Evolutionary conservation across 345 rosid species (phyloP).

Genomic region (Chamaenerion angustifolium): DNA sequence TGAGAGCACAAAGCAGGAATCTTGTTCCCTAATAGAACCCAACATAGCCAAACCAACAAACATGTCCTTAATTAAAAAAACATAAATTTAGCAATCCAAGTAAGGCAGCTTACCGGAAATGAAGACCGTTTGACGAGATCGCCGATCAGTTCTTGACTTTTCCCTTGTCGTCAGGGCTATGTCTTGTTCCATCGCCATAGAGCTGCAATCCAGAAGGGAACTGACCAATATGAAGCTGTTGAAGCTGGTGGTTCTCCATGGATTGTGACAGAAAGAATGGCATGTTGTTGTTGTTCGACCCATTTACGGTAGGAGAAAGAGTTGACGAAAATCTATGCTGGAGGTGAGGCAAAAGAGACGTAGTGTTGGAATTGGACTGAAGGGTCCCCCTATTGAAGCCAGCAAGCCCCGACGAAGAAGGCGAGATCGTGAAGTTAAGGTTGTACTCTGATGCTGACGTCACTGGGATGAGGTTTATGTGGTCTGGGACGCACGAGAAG

Average conservation of each 20-base stretch:
- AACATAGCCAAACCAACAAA: too few species aligned
- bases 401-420: constrained; percentile 25
- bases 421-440: constrained; percentile 69
- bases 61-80: too few species aligned
- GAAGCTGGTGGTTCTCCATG: constrained; percentile 8
- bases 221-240: constrained; percentile 36
- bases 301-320: background rate
- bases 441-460: constrained; percentile 36
- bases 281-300: constrained; percentile 17
- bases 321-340: constrained; percentile 56
- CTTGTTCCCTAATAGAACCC: too few species aligned
- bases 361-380: constrained; percentile 96
- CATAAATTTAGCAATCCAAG: background rate
- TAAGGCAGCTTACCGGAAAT: constrained; percentile 29
- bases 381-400: constrained; percentile 99
- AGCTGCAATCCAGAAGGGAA: constrained; percentile 54
- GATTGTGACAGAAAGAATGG: constrained; percentile 59
- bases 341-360: constrained; percentile 49
- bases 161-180: constrained; percentile 64
- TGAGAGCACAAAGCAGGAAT: too few species aligned
- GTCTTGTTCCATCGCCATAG: constrained; percentile 61
- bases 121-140: constrained; percentile 16
- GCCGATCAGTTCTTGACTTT: constrained; percentile 57
- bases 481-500: constrained; percentile 65
- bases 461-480: constrained; percentile 37